phyloP scores from a whole-genome alignment of 352 stramenopile species.

The Globisporangium cederbergense region DNA sequence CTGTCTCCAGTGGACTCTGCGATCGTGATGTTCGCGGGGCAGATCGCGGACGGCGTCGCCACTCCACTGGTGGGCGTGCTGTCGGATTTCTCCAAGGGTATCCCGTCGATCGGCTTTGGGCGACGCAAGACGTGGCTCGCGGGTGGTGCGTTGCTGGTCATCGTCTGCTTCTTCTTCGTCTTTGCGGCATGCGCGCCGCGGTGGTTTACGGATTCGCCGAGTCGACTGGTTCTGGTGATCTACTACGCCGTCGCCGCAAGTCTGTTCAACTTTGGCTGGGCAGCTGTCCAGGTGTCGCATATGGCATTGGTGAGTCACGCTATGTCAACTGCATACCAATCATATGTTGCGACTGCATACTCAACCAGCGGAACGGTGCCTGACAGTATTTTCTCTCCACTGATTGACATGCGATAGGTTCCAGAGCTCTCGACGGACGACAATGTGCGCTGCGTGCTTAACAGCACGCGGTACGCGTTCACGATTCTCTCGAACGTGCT shows the following conservation, averaged over 20 bases:
- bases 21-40: slow-evolving; percentile 84
- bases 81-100: slow-evolving; percentile 60
- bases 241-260: slow-evolving; percentile 78
- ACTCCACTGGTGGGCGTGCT: slow-evolving; percentile 79
- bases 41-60: slow-evolving; percentile 78
- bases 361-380: background rate
- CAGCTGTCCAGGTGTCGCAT: slow-evolving; percentile 79
- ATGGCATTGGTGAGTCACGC: slow-evolving; percentile 66
- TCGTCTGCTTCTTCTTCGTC: slow-evolving; percentile 86
- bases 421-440: slow-evolving; percentile 75
- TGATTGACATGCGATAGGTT: slow-evolving; percentile 25
- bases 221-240: slow-evolving; percentile 51
- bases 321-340: background rate
- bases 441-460: slow-evolving; percentile 77
- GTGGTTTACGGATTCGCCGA: slow-evolving; percentile 57
- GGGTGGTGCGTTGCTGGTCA: slow-evolving; percentile 62
- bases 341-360: too few relatives aligned
- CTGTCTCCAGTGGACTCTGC: slow-evolving; percentile 76
- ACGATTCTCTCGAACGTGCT: slow-evolving; percentile 88
- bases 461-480: slow-evolving; percentile 80
- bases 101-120: slow-evolving; percentile 61
- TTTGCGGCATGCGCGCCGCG: slow-evolving; percentile 60
- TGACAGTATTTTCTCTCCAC: background rate
- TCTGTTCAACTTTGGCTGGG: slow-evolving; percentile 85
- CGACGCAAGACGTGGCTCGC: slow-evolving; percentile 76